phyloP scores from a whole-genome alignment of 2,329 filamentous ascomycete genomes.

The Botryotinia calthae region DNA sequence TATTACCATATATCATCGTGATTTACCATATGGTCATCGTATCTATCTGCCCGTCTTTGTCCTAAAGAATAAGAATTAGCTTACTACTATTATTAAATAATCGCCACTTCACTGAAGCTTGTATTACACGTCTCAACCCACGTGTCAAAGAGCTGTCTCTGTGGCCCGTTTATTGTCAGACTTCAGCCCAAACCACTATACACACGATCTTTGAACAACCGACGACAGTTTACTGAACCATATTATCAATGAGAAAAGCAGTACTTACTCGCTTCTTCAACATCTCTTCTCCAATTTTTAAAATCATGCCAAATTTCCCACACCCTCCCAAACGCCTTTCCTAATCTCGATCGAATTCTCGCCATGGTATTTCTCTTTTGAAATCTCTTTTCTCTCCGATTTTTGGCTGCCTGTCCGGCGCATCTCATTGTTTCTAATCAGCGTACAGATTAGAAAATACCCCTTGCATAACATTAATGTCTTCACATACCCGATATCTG shows the following conservation, averaged over 20 bases:
- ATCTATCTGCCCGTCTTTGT: slow-evolving; percentile 4
- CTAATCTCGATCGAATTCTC: not conserved
- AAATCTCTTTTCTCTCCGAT: not conserved
- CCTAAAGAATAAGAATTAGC: not conserved
- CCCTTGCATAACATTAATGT: too few species aligned
- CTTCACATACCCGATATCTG: not conserved
- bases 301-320: not conserved
- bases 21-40: slow-evolving; percentile 13
- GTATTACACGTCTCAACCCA: too few species aligned
- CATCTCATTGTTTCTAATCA: not conserved
- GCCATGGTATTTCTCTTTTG: not conserved
- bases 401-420: not conserved
- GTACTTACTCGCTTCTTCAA: not conserved
- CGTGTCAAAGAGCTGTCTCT: not conserved
- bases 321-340: not conserved
- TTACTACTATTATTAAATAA: not conserved
- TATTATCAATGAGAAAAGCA: not conserved
- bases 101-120: too few species aligned
- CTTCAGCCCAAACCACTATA: too few species aligned
- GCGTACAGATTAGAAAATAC: not conserved
- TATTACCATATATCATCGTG: slow-evolving; percentile 8
- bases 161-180: too few species aligned
- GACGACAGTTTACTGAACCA: not conserved
- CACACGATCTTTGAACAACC: not conserved
- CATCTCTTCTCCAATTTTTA: not conserved